These are phyloP conservation scores for Arabidopsis lyrata DNA, from an alignment of 441 rosid genomes.

Conservation along the genomic window DNA sequence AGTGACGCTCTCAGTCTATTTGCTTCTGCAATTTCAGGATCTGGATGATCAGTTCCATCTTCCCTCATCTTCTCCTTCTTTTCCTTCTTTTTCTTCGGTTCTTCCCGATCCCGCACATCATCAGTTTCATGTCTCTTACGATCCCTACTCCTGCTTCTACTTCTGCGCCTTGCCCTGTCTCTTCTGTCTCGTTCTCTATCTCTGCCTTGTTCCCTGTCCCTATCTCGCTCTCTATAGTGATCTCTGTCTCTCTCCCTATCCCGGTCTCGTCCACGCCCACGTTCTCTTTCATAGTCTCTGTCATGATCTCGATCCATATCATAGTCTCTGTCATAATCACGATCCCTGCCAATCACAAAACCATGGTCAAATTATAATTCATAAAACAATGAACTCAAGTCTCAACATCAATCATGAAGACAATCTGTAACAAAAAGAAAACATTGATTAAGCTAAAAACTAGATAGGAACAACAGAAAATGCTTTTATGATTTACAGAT, in stretches of 20 bases:
- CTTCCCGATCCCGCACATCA: constrained; percentile 50
- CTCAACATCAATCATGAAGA: constrained; percentile 16
- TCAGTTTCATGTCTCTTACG: constrained; percentile 69
- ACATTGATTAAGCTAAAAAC: background rate
- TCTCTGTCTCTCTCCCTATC: constrained; percentile 51
- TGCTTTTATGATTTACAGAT: background rate
- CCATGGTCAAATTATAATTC: constrained; percentile 6
- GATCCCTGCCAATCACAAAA: constrained; percentile 47
- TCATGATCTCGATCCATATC: constrained; percentile 74
- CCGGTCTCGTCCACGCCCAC: constrained; percentile 56
- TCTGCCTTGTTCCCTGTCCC: constrained; percentile 50
- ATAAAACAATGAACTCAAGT: background rate
- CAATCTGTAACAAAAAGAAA: background rate
- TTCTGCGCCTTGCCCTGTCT: constrained; percentile 74
- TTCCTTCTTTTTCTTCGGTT: constrained; percentile 76
- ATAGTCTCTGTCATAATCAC: constrained; percentile 63
- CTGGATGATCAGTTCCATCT: constrained; percentile 69
- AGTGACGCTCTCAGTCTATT: constrained; percentile 80
- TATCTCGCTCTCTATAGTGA: constrained; percentile 49
- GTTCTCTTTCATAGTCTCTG: constrained; percentile 58
- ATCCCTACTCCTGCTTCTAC: constrained; percentile 83
- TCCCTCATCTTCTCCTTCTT: constrained; percentile 64
- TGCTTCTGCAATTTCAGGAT: constrained; percentile 94
- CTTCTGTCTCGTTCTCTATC: constrained; percentile 55
- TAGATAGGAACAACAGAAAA: background rate